Base-by-base conservation (phyloP, 2,329 filamentous ascomycete species). In the Penicillium italicum region DNA sequence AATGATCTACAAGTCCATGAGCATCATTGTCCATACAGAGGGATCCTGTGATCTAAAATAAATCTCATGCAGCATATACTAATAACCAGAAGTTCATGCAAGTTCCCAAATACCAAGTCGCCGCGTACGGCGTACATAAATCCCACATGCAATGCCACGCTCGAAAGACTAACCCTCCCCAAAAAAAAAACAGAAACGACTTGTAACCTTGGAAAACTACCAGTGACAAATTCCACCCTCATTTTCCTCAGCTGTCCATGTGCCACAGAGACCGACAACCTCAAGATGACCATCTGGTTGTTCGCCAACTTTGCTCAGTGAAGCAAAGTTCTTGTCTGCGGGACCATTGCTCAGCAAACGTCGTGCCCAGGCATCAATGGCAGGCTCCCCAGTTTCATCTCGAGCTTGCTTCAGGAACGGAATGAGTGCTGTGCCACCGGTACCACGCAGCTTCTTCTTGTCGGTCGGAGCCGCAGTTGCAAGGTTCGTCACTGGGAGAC, bases 391-490 rank as follows among this genome's bases (percentile, higher is more conserved):
- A 0, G 94, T 99, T 79, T 99, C 94, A 67, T 99, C 92, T 28
- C 94, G 83, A 5, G 94, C 94, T 75, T 99, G 94, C 75, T 97
- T 97, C 58, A 99, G 79, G 75, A 99, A 99, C 0, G 93, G 90
- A 53, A 99, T 97, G 54, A 99, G 78, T 0, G 92, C 90, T 0
- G 94, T 97, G 16, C 94, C 94, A 14, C 94, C 94, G 0, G 94
- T 99, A 2, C 94, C 94, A 42, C 89, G 90, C 28, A 96, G 82
- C 48, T 87, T 87, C 63, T 81, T 82, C 57, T 68, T 72, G 20
- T 68, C 73, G 65, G 72, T 57, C n/a, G 67, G 67, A 7, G 64
- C 59, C 60, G 67, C 77, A 76, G 59, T 80, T 12, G 72, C 70
- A 12, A 92, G 79, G 62, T 92, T 90, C 50, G 83, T 63, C 7